Evolutionary conservation across 352 stramenopile species (phyloP), one percentile per base, ranked within the genome.

Genomic region (Pythium guiyangense): DNA sequence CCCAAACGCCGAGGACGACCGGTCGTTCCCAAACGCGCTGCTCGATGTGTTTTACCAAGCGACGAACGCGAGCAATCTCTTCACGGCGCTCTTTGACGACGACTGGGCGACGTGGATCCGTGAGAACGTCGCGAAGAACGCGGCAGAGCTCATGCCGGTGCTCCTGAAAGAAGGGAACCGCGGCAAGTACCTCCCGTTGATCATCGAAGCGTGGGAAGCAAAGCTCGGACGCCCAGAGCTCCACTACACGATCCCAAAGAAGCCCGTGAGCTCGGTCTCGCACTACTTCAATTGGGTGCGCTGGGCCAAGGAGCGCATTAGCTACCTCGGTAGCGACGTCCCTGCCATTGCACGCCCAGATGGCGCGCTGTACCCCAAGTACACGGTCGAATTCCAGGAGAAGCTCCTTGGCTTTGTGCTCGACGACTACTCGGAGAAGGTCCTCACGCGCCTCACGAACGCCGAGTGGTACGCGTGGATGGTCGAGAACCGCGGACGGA

Each of bases 271-370:
- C 52, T 73, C 71, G 29, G 75, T 89, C 29, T 84, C 77, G 18
- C 72, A 87, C 51, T 91, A 74, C 51, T 91, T 88, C 60, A 60
- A 79, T 35, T 94, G 84, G 84, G 47, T 92, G 51, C 82, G 82
- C 22, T 94, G 84, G 84, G 81, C 73, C 14, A 94, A 92, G 59
- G 84, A 94, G 49, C 78, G 81, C 45, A 70, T 91, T 10, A 78
- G 64, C 26, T 88, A 77, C 54, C 58, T 91, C 25, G 79, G 79
- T 12, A 66, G 76, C 42, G 64, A 75, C 14, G 77, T 67, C 31
- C 79, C 84, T 22, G 58, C 60, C 14, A 40, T 67, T 15, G 79
- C 71, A 14, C 79, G 70, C 43, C 76, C 79, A 11, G 63, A 56
- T 14, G 74, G 75, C 22, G 54, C 66, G 9, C 59, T 90, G 4